Evolutionary conservation across 345 rosid genomes (phyloP).

Genomic region (Eucalyptus viminalis): DNA sequence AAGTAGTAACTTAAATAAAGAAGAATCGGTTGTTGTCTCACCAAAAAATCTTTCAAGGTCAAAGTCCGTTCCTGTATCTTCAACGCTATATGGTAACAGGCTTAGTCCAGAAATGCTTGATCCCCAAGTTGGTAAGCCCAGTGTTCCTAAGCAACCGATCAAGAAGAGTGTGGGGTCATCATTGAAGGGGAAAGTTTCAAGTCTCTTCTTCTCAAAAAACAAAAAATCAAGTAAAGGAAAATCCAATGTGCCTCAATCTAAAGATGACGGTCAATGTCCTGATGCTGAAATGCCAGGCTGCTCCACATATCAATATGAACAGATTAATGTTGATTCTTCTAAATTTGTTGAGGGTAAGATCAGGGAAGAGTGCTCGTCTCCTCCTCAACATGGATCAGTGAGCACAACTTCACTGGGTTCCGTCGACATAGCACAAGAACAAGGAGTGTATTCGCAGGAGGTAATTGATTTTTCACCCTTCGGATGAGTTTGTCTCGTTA

Average conservation of each 20-base stretch:
- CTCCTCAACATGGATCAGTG: not conserved
- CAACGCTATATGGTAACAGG: constrained; percentile 21
- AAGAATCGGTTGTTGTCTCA: constrained; percentile 21
- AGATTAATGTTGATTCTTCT: not conserved
- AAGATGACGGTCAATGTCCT: constrained; percentile 16
- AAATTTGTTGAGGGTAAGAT: not conserved
- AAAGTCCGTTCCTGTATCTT: constrained; percentile 67
- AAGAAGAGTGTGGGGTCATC: constrained; percentile 52
- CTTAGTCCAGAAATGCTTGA: constrained; percentile 33
- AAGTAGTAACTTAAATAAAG: constrained; percentile 24
- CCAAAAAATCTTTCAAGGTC: constrained; percentile 58
- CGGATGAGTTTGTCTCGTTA: not conserved
- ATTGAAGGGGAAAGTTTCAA: constrained; percentile 61
- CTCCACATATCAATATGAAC: constrained; percentile 14
- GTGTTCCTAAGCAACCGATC: constrained; percentile 29
- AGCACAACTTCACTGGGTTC: not conserved
- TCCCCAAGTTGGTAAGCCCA: constrained; percentile 18
- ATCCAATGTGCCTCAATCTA: constrained; percentile 12
- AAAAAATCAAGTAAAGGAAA: constrained; percentile 59
- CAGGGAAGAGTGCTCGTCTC: not conserved
- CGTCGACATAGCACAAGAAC: not conserved
- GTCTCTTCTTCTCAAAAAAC: constrained; percentile 64
- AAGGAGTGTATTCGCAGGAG: not conserved
- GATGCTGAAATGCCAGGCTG: constrained; percentile 16
- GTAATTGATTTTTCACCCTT: not conserved